Conservation (phyloP, 164 flowering plant species). For the Piper betle region DNA sequence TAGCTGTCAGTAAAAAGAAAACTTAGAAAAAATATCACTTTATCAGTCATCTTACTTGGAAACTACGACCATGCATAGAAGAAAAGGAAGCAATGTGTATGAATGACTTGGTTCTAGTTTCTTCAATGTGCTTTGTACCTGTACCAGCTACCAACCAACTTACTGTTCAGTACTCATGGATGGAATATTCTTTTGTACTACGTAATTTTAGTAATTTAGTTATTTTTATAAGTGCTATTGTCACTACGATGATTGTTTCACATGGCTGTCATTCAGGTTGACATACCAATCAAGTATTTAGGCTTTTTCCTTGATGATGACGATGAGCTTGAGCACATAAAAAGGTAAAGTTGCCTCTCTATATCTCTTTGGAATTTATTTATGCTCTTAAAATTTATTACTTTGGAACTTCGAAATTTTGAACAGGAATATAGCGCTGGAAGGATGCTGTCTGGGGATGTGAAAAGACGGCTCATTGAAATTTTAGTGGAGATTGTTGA, state of each 20-base stretch:
- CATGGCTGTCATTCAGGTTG: conserved; percentile 42
- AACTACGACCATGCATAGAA: too few species aligned
- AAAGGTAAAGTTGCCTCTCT: conserved; percentile 28
- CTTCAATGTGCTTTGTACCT: too few species aligned
- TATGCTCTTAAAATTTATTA: neutral
- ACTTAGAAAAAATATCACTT: too few species aligned
- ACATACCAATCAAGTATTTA: conserved; percentile 79
- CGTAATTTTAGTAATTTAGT: too few species aligned
- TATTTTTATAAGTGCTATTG: neutral
- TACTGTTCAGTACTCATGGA: too few species aligned
- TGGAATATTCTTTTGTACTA: too few species aligned
- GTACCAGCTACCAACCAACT: too few species aligned
- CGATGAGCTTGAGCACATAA: conserved; percentile 72
- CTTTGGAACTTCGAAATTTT: neutral
- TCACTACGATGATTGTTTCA: neutral
- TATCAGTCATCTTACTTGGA: too few species aligned
- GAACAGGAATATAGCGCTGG: conserved; percentile 79
- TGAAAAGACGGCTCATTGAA: conserved; percentile 54
- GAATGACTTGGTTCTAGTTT: too few species aligned
- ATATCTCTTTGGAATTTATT: neutral
- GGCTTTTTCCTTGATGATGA: conserved; percentile 92
- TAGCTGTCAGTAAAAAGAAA: too few species aligned
- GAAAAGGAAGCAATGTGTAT: too few species aligned
- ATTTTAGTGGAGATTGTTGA: conserved; percentile 73
- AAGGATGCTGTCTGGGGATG: conserved; percentile 81